Conservation (phyloP, 192 early-diverging fungal genomes). For the Anaeromyces robustus region DNA sequence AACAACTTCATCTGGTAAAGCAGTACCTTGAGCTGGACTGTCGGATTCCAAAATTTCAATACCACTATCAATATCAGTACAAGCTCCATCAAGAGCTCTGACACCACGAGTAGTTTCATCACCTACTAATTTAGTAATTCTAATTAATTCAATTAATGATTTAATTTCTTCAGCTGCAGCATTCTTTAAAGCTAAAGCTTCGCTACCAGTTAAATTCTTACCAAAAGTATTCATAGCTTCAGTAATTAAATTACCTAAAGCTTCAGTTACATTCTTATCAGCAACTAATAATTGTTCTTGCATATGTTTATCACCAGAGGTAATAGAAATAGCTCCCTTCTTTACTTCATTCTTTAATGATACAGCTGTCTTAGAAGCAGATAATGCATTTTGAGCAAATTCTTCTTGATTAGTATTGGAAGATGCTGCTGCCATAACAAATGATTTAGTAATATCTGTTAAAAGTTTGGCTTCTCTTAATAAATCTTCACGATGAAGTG, state of each 20-base stretch:
- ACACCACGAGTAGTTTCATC: slow-evolving; percentile 24
- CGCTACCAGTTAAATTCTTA: slow-evolving; percentile 7
- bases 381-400: slow-evolving; percentile 12
- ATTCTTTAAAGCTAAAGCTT: neutral
- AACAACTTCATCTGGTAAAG: slow-evolving; percentile 37
- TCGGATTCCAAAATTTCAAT: slow-evolving; percentile 10
- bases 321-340: slow-evolving; percentile 20
- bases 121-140: slow-evolving; percentile 20
- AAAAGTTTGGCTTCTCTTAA: slow-evolving; percentile 19
- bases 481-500: slow-evolving; percentile 25
- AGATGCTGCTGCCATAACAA: slow-evolving; percentile 10
- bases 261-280: slow-evolving; percentile 20
- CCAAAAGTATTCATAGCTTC: slow-evolving; percentile 17
- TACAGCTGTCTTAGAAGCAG: slow-evolving; percentile 10
- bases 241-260: slow-evolving; percentile 17
- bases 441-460: slow-evolving; percentile 24
- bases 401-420: slow-evolving; percentile 21
- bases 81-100: slow-evolving; percentile 17
- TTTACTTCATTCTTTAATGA: slow-evolving; percentile 12
- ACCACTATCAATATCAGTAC: slow-evolving; percentile 14
- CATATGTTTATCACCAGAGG: slow-evolving; percentile 34
- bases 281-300: slow-evolving; percentile 27
- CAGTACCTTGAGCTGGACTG: slow-evolving; percentile 26
- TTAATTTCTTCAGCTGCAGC: slow-evolving; percentile 14
- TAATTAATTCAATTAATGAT: slow-evolving; percentile 21